A percentile compares a stretch with the other conserved stretches of the same genome.
Evolutionary conservation across 2,329 filamentous ascomycete genomes (phyloP).

Genomic region (Fonsecaea nubica): DNA sequence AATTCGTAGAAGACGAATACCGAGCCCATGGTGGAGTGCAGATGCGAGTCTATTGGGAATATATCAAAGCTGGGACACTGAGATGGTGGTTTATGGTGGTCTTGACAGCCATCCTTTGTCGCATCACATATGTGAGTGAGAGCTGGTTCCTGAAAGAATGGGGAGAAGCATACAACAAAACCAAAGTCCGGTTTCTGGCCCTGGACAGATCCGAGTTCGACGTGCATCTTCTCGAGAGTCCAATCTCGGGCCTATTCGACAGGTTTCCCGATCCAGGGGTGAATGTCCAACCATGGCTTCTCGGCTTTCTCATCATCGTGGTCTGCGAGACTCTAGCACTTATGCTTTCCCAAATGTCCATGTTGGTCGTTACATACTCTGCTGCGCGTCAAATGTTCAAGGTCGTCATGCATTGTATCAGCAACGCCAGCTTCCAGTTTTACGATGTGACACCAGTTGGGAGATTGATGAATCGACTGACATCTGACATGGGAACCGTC

Average conservation of each 20-base stretch:
- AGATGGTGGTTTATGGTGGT: constrained; percentile 74
- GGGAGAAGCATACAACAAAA: constrained; percentile 73
- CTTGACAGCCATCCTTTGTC: constrained; percentile 63
- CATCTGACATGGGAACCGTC: constrained; percentile 85
- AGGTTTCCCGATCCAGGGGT: constrained; percentile 69
- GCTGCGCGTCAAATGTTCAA: constrained; percentile 78
- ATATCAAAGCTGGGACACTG: constrained; percentile 79
- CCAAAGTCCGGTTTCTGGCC: constrained; percentile 41
- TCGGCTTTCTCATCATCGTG: constrained; percentile 72
- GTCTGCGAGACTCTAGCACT: constrained; percentile 65
- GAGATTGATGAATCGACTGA: constrained; percentile 88
- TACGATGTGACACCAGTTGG: constrained; percentile 91
- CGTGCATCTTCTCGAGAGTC: constrained; percentile 37
- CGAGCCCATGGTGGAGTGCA: constrained; percentile 78
- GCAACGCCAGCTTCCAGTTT: constrained; percentile 83
- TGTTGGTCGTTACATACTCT: constrained; percentile 78
- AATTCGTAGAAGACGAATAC: constrained; percentile 80
- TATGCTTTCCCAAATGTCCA: constrained; percentile 67
- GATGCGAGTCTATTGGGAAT: constrained; percentile 78
- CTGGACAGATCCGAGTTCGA: constrained; percentile 36
- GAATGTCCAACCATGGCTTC: constrained; percentile 76
- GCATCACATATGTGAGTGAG: constrained; percentile 69
- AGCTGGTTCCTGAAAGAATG: constrained; percentile 86
- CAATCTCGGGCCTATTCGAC: constrained; percentile 50
- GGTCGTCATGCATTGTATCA: constrained; percentile 74